Percentiles rank a stretch among this genome's conserved stretches.
phyloP scores from a whole-genome alignment of 2,329 filamentous ascomycete genomes.

The Aaosphaeria pasadenensis region DNA sequence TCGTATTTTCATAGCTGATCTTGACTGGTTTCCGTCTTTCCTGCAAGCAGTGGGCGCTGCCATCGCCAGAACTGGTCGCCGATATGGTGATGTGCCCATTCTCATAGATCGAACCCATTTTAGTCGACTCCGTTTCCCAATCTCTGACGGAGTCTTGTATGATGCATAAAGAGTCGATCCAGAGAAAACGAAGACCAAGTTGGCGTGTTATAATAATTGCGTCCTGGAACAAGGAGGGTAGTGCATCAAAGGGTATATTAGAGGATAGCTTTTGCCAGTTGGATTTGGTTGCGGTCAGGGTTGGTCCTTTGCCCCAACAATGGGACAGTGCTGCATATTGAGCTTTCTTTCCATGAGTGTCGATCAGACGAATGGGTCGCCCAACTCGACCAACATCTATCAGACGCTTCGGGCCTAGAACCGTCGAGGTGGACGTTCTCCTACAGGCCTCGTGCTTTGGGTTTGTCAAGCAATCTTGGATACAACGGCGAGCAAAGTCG shows the following conservation, averaged over 20 bases:
- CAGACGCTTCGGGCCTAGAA: constrained; percentile 23
- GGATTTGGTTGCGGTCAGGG: constrained; percentile 23
- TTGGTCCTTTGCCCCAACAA: constrained; percentile 26
- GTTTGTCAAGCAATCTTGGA: constrained; percentile 30
- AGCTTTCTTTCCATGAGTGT: constrained; percentile 23
- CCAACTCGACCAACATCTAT: constrained; percentile 28
- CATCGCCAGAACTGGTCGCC: constrained; percentile 21
- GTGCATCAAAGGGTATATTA: constrained; percentile 22
- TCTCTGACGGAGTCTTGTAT: constrained; percentile 31
- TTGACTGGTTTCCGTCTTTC: constrained; percentile 25
- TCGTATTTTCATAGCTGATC: constrained; percentile 22
- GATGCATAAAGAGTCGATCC: constrained; percentile 36
- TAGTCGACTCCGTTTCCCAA: constrained; percentile 32
- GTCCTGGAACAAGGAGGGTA: constrained; percentile 25
- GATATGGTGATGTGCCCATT: constrained; percentile 31
- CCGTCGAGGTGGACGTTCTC: constrained; percentile 12
- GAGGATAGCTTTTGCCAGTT: constrained; percentile 23
- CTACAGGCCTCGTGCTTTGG: constrained; percentile 27
- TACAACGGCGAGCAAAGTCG: constrained; percentile 28
- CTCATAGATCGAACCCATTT: constrained; percentile 34
- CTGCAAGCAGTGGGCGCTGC: constrained; percentile 15
- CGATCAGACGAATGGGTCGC: constrained; percentile 28
- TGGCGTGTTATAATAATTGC: constrained; percentile 30
- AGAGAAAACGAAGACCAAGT: constrained; percentile 31
- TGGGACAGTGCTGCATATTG: constrained; percentile 30